Evolutionary conservation across 2,329 filamentous ascomycete genomes (phyloP).

Genomic region (Hymenoscyphus infarciens): DNA sequence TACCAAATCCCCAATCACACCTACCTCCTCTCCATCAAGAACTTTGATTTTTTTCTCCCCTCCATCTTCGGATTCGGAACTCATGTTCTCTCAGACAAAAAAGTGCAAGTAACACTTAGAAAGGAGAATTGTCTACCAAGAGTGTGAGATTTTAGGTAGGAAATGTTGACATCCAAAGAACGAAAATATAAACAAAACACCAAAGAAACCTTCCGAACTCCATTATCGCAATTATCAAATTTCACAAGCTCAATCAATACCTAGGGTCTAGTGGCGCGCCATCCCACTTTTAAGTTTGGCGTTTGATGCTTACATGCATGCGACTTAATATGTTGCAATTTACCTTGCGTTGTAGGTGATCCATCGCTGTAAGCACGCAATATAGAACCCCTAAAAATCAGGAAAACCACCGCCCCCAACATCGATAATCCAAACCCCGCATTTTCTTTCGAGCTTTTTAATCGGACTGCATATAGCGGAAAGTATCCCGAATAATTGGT

Average conservation of each 20-base stretch:
- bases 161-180: neutral
- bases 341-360: constrained; percentile 15
- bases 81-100: neutral
- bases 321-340: neutral
- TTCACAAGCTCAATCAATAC: neutral
- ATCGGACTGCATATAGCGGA: neutral
- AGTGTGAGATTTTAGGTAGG: neutral
- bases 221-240: neutral
- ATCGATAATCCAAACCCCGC: no score
- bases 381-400: constrained; percentile 1
- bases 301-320: no score
- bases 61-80: constrained; percentile 9
- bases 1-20: constrained; percentile 2
- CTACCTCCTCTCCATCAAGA: neutral
- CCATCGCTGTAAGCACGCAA: constrained; percentile 22
- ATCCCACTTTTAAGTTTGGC: neutral
- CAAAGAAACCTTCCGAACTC: neutral
- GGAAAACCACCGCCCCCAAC: neutral
- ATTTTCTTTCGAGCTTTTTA: neutral
- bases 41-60: constrained; percentile 12
- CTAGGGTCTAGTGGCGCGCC: neutral
- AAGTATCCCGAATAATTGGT: neutral
- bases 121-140: neutral
- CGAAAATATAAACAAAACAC: neutral
- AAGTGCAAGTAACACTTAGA: neutral